Percentiles rank a stretch among this genome's conserved stretches.
phyloP scores from a whole-genome alignment of 2,329 filamentous ascomycete genomes.

The Pseudonectria foliicola region DNA sequence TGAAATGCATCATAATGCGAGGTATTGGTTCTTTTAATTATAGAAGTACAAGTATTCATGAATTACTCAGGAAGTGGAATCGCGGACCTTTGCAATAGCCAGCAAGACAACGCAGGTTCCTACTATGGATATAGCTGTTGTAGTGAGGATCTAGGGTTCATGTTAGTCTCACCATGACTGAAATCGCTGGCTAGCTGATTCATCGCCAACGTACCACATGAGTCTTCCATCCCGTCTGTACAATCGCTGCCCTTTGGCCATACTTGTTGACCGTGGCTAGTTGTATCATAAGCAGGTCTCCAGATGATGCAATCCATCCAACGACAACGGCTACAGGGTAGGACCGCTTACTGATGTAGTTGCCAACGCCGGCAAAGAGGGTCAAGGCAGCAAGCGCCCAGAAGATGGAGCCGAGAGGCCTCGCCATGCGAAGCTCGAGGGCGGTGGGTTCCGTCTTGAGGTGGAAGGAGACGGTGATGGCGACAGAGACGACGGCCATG shows the following conservation, averaged over 20 bases:
- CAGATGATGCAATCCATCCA: too few species aligned
- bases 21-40: slow-evolving; percentile 1
- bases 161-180: neutral
- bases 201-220: slow-evolving; percentile 56
- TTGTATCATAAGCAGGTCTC: neutral
- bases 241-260: slow-evolving; percentile 68
- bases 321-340: neutral
- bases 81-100: slow-evolving; percentile 35
- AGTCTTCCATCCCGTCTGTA: slow-evolving; percentile 91
- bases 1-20: slow-evolving; percentile 7
- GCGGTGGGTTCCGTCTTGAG: slow-evolving; percentile 64
- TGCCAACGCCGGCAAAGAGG: slow-evolving; percentile 68
- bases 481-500: slow-evolving; percentile 82
- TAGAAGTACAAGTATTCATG: neutral
- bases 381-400: slow-evolving; percentile 77
- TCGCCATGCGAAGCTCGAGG: slow-evolving; percentile 68
- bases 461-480: slow-evolving; percentile 91
- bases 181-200: too few species aligned
- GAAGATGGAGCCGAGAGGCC: slow-evolving; percentile 81
- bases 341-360: slow-evolving; percentile 64
- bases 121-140: slow-evolving; percentile 56
- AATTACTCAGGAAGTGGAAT: slow-evolving; percentile 8
- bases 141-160: slow-evolving; percentile 47
- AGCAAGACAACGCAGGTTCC: slow-evolving; percentile 59
- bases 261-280: slow-evolving; percentile 70